A percentile compares a stretch with the other conserved stretches of the same genome.
Conservation (phyloP, 495 filamentous ascomycete genomes). For the Podospora didyma region DNA sequence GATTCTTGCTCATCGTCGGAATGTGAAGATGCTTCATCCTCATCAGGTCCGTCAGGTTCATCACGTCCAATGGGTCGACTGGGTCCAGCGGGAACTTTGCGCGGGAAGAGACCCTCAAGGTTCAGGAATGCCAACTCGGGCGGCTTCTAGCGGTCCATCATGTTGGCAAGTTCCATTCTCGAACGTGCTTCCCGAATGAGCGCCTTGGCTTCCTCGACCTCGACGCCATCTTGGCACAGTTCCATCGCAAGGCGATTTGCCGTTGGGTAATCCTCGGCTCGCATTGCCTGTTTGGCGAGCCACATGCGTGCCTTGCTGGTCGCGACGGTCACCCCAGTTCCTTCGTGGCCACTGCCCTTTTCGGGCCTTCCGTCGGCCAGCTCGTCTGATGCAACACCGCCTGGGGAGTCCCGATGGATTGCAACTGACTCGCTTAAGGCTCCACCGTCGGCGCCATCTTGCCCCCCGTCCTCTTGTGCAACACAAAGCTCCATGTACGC, state of each 20-base stretch:
- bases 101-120: neutral
- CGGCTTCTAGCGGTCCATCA: constrained; percentile 26
- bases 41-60: too few relatives aligned
- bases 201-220: constrained; percentile 97
- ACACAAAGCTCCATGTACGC: constrained; percentile 93
- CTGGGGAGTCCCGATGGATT: constrained; percentile 42
- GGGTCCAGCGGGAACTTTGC: neutral
- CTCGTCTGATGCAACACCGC: constrained; percentile 47
- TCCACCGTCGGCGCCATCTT: constrained; percentile 5
- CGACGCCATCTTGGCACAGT: constrained; percentile 91
- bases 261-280: constrained; percentile 63
- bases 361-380: constrained; percentile 41
- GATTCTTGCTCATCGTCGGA: too few relatives aligned
- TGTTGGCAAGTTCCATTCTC: constrained; percentile 58
- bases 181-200: constrained; percentile 85
- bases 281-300: constrained; percentile 81
- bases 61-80: too few relatives aligned
- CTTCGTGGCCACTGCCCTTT: constrained; percentile 39
- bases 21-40: too few relatives aligned
- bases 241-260: constrained; percentile 83
- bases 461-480: constrained; percentile 72
- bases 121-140: constrained; percentile 9
- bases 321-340: constrained; percentile 76
- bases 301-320: constrained; percentile 92
- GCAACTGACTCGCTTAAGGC: constrained; percentile 47